These are phyloP conservation scores for Podaxis sp. DNA, from an alignment of 768 basidiomycete species.

Conservation along the genomic window DNA sequence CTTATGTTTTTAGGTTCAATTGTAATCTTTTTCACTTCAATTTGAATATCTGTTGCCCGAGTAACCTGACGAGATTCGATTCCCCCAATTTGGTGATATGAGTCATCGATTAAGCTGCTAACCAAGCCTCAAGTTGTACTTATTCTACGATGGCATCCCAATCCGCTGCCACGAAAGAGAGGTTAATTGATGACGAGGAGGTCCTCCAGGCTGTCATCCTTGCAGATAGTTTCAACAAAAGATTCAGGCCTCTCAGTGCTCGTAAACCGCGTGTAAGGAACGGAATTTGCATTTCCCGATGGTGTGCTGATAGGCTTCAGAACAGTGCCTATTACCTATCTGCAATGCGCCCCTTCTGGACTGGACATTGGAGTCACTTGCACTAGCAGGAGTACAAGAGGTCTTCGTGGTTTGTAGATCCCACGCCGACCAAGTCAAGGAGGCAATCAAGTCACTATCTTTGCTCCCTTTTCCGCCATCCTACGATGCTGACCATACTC, in stretches of 20 bases:
- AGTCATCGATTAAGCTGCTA: slow-evolving; percentile 23
- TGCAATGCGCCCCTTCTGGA: slow-evolving; percentile 92
- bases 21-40: slow-evolving; percentile 48
- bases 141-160: slow-evolving; percentile 63
- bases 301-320: slow-evolving; percentile 21
- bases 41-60: slow-evolving; percentile 14
- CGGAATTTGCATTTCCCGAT: slow-evolving; percentile 12
- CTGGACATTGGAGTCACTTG: slow-evolving; percentile 96
- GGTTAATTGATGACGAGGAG: slow-evolving; percentile 68
- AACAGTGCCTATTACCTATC: slow-evolving; percentile 86
- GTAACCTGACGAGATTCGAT: neutral
- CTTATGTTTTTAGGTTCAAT: slow-evolving; percentile 56
- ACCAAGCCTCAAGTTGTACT: slow-evolving; percentile 7
- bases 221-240: slow-evolving; percentile 94
- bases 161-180: slow-evolving; percentile 56
- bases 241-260: slow-evolving; percentile 87
- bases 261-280: slow-evolving; percentile 79
- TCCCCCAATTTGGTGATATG: slow-evolving; percentile 21
- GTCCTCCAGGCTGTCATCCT: slow-evolving; percentile 93
- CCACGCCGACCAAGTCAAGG: slow-evolving; percentile 83
- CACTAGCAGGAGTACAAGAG: slow-evolving; percentile 94
- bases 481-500: slow-evolving; percentile 15
- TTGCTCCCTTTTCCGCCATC: slow-evolving; percentile 13
- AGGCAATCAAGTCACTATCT: slow-evolving; percentile 72
- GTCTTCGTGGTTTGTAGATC: slow-evolving; percentile 95